Percentiles rank a stretch among this genome's conserved stretches.
These are phyloP conservation scores for Alternaria ethzedia DNA, from an alignment of 2,329 filamentous ascomycete species.

Conservation along the genomic window DNA sequence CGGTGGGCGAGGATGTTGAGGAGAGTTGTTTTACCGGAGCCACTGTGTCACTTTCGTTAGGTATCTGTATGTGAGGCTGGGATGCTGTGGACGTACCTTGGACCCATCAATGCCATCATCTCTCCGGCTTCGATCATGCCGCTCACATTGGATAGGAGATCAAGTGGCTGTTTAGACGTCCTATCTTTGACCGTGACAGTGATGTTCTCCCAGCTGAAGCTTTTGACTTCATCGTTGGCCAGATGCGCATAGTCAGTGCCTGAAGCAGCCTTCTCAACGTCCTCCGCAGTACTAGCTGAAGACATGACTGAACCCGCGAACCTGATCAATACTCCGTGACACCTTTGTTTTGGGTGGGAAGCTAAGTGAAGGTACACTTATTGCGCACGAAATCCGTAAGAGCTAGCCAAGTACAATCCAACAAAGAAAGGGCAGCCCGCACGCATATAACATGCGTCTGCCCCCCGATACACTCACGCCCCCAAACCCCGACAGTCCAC, in stretches of 20 bases:
- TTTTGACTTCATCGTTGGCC: slow-evolving; percentile 67
- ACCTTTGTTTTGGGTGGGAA: background rate
- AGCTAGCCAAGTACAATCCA: background rate
- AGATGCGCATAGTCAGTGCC: slow-evolving; percentile 59
- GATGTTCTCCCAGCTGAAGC: slow-evolving; percentile 70
- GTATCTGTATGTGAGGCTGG: rapidly evolving
- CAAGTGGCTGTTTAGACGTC: slow-evolving; percentile 66
- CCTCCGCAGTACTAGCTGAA: slow-evolving; percentile 24
- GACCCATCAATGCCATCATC: slow-evolving; percentile 81
- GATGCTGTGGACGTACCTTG: background rate
- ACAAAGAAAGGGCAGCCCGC: background rate
- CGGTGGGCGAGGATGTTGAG: slow-evolving; percentile 78
- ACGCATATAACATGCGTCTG: background rate
- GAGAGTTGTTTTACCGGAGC: slow-evolving; percentile 80
- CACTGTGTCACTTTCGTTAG: slow-evolving; percentile 55
- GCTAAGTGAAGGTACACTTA: background rate
- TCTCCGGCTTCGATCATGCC: slow-evolving; percentile 73
- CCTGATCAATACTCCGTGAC: background rate
- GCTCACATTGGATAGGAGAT: slow-evolving; percentile 67
- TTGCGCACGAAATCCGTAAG: background rate
- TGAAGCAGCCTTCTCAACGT: slow-evolving; percentile 55
- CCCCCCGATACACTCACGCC: background rate
- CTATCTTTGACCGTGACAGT: slow-evolving; percentile 76
- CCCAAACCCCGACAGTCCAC: background rate
- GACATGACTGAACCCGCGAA: slow-evolving; percentile 14